Evolutionary conservation across 2,329 filamentous ascomycete genomes (phyloP), one percentile per base, ranked within the genome.

Genomic region (Trichocomaceae sp.): DNA sequence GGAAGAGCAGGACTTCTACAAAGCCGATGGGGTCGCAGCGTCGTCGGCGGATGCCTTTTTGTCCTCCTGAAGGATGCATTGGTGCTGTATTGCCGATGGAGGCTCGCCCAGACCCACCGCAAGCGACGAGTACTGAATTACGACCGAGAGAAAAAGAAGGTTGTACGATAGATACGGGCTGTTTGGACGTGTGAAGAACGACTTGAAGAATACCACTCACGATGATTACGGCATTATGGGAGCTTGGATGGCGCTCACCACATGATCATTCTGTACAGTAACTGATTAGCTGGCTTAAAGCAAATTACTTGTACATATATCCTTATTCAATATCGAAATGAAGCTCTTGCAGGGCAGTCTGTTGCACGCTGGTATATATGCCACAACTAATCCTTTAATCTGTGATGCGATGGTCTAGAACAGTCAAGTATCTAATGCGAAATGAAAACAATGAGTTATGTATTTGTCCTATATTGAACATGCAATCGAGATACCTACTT

Each of bases 31-130:
- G 93, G 90, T 1, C 80, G 93, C 54, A 96, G 88, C 64, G 77
- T 99, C 2, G 80, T 93, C 1, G 93, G 93, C 1, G 93, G 93
- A 0, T 93, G 89, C 66, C 73, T 95, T 19, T 96, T 92, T 64
- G 85, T 97, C 15, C 84, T 96, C 9, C 70, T 96, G 51, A 93
- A 92, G 69, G 84, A 86, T 67, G 80, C 79, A 6, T 63, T 85
- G 33, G 72, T 83, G 62, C 70, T 85, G 1, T 86, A 85, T 63
- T 83, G 74, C 49, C 70, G 75, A 55, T 78, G 75, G 72, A 75
- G 72, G 58, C 60, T 76, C 45, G 75, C 76, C 0, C 73, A 77
- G 58, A 69, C 71, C 37, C 76, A 78, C 63, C 67, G 73, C 47
- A 71, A 72, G 54, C 68, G 76, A 53, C 74, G 69, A 59, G 71